phyloP scores from a whole-genome alignment of 2,329 filamentous ascomycete species.

The Aureobasidium mangrovei region DNA sequence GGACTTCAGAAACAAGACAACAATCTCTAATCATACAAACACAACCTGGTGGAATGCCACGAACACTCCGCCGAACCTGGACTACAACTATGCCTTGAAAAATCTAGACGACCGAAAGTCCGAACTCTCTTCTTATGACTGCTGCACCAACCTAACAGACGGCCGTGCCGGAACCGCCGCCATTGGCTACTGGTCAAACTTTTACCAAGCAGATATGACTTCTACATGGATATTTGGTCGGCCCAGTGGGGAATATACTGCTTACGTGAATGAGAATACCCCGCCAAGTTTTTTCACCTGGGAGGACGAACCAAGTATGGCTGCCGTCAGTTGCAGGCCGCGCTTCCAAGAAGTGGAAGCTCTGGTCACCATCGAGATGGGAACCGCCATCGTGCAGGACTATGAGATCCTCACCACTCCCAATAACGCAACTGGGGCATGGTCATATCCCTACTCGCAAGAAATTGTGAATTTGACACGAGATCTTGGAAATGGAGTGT shows the following conservation, averaged over 20 bases:
- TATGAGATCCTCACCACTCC: neutral
- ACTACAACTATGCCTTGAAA: neutral
- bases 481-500: neutral
- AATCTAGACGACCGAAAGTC: neutral
- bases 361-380: neutral
- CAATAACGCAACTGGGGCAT: neutral
- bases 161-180: neutral
- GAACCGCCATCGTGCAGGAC: neutral
- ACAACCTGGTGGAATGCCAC: neutral
- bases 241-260: neutral
- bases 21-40: neutral
- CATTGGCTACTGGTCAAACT: constrained; percentile 1
- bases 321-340: neutral
- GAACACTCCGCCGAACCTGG: neutral
- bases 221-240: neutral
- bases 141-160: neutral
- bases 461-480: neutral
- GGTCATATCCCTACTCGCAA: neutral
- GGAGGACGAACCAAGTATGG: neutral
- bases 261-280: neutral
- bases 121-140: neutral
- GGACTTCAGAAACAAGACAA: neutral
- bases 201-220: neutral
- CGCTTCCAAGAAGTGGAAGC: neutral
- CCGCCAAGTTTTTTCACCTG: neutral